phyloP scores from a whole-genome alignment of 192 early-diverging fungal genomes.

The Coemansia sp. region DNA sequence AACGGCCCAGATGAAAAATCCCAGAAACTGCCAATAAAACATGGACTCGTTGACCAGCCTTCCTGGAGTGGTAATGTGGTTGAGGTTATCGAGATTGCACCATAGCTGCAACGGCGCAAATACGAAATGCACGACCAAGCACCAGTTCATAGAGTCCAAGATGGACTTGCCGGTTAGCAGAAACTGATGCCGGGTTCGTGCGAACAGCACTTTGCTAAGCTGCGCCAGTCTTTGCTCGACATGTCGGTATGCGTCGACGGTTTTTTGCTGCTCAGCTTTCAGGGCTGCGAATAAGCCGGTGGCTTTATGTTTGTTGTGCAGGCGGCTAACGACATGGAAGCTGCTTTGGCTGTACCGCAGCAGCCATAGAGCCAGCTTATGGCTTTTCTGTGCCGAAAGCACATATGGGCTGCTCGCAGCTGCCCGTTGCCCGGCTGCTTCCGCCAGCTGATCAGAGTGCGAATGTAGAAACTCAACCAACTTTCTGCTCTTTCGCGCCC shows the following conservation, averaged over 20 bases:
- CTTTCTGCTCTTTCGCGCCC: no score
- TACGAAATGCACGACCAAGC: slow-evolving; percentile 8
- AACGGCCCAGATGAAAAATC: slow-evolving; percentile 1
- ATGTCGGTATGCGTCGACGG: neutral
- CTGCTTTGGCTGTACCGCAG: neutral
- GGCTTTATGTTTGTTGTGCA: neutral
- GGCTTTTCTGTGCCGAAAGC: neutral
- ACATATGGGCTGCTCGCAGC: neutral
- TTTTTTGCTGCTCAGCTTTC: neutral
- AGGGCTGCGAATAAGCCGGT: neutral
- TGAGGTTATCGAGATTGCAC: slow-evolving; percentile 37
- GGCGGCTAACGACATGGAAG: neutral
- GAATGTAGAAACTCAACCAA: neutral
- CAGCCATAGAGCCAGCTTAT: neutral
- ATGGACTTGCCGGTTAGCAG: slow-evolving; percentile 1
- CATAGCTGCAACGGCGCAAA: slow-evolving; percentile 13
- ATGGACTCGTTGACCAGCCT: neutral
- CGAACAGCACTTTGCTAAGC: slow-evolving; percentile 2
- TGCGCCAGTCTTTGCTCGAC: slow-evolving; percentile 7
- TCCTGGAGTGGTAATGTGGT: slow-evolving; percentile 20
- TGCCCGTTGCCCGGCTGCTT: neutral
- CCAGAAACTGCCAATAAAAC: slow-evolving; percentile 18
- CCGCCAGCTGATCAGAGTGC: neutral
- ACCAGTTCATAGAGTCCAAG: neutral
- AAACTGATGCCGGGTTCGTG: neutral